Evolutionary conservation across 177 flowering plant genomes (phyloP), one percentile per base, ranked within the genome.

Genomic region (Telopea speciosissima): DNA sequence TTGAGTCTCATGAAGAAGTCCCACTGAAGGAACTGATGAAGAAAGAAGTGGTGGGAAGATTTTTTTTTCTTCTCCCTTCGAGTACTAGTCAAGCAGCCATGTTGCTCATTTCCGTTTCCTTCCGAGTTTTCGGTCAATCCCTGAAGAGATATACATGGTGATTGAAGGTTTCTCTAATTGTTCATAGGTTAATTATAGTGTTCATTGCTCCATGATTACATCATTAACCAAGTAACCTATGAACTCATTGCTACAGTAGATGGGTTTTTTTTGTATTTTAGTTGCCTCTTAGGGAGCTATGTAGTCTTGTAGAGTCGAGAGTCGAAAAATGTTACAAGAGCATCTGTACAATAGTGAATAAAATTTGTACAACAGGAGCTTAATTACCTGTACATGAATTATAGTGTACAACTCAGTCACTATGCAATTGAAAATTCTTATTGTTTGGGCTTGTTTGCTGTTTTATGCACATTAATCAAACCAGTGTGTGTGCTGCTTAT

Each of bases 1-100:
- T 81, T 92, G 81, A 94, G 98, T 80, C 79, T 89, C 19, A 54
- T 81, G 77, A 86, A 82, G 78, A 86, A 87, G 72, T 84, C 93
- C 22, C 89, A 88, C 16, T 83, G 66, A 74, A 65, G 62, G 36
- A 79, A 71, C 67, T 23, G n/a, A 72, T 69, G 70, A 73, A 74
- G 61, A 64, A 62, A 63, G 3, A 63, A 13, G 64, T 62, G 60
- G 63, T 70, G 74, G 67, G 58, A 67, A 74, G 31, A 75, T 36
- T 65, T 33, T 28, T 44, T 59, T 16, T 65, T 14, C 3, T 65
- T 28, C 12, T 12, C 49, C 66, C 3, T 42, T n/a, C 14, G 8
- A 7, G 63, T 24, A 60, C n/a, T 22, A 8, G 5, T 25, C 25
- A 42, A 65, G 16, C 24, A 40, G 10, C 42, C 21, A 40, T 12